These are phyloP conservation scores for Reticulascus tulasneorum DNA, from an alignment of 2,329 filamentous ascomycete genomes.

Conservation along the genomic window DNA sequence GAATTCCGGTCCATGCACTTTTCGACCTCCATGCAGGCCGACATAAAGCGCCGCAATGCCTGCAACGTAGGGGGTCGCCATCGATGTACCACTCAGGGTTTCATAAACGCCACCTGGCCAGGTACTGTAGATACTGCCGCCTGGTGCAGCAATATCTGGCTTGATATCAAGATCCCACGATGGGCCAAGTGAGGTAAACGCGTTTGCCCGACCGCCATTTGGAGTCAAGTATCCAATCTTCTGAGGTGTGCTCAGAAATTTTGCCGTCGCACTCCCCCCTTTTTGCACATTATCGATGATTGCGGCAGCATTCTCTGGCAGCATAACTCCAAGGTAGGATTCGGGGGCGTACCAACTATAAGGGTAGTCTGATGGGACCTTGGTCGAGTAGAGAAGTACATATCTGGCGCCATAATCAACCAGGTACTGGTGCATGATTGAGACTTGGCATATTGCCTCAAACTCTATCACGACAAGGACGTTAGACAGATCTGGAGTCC, in stretches of 20 bases:
- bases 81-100: conserved; percentile 25
- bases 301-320: conserved; percentile 15
- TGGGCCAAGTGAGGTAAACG: conserved; percentile 39
- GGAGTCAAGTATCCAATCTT: conserved; percentile 14
- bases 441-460: conserved; percentile 27
- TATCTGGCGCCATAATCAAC: conserved; percentile 2
- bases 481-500: conserved; percentile 29
- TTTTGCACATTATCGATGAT: conserved; percentile 20
- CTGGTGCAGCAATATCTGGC: conserved; percentile 38
- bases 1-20: not conserved
- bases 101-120: conserved; percentile 32
- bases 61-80: conserved; percentile 1
- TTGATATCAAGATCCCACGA: conserved; percentile 37
- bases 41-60: conserved; percentile 1
- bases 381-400: conserved; percentile 2
- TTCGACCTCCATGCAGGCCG: not conserved
- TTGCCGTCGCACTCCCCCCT: conserved; percentile 20
- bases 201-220: conserved; percentile 29
- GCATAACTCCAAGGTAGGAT: no score
- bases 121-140: conserved; percentile 35
- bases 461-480: conserved; percentile 34
- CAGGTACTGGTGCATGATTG: conserved; percentile 1
- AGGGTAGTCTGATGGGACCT: conserved; percentile 4
- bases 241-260: conserved; percentile 21
- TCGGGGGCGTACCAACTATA: conserved; percentile 17